These are phyloP conservation scores for Bipolaris zeicola DNA, from an alignment of 2,329 filamentous ascomycete species.

Conservation along the genomic window DNA sequence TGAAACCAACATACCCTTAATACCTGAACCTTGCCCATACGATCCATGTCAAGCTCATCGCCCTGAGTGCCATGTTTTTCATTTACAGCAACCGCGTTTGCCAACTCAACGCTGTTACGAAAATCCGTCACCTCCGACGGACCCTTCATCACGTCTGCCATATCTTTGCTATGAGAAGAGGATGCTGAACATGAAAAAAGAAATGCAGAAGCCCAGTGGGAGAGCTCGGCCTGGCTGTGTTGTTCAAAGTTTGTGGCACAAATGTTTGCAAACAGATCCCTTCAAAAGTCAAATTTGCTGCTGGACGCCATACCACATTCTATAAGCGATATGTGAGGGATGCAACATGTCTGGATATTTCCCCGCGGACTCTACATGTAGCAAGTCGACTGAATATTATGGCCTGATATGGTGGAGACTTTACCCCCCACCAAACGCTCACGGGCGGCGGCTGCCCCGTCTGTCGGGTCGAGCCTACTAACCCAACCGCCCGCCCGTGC, in stretches of 20 bases:
- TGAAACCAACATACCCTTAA: slow-evolving; percentile 10
- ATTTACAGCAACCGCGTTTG: neutral
- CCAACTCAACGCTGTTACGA: slow-evolving; percentile 1
- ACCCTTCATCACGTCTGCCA: slow-evolving; percentile 2
- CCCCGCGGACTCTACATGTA: neutral
- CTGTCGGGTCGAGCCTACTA: neutral
- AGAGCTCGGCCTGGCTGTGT: neutral
- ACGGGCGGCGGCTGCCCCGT: neutral
- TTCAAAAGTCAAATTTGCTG: neutral
- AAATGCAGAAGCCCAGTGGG: neutral
- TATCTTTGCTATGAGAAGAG: neutral
- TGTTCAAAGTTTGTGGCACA: neutral
- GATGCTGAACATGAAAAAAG: neutral
- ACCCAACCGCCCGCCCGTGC: neutral
- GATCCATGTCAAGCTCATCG: slow-evolving; percentile 28
- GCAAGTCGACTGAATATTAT: neutral
- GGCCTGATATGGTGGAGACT: neutral
- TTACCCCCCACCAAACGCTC: too few relatives aligned
- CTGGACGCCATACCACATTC: neutral
- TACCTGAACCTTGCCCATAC: slow-evolving; percentile 33
- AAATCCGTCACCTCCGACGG: neutral
- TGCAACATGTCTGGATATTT: neutral
- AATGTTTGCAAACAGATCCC: neutral
- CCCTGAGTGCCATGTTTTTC: slow-evolving; percentile 24
- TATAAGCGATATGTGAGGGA: neutral